Evolutionary conservation across 441 rosid species (phyloP), one percentile per base, ranked within the genome.

Genomic region (Biscutella laevigata): DNA sequence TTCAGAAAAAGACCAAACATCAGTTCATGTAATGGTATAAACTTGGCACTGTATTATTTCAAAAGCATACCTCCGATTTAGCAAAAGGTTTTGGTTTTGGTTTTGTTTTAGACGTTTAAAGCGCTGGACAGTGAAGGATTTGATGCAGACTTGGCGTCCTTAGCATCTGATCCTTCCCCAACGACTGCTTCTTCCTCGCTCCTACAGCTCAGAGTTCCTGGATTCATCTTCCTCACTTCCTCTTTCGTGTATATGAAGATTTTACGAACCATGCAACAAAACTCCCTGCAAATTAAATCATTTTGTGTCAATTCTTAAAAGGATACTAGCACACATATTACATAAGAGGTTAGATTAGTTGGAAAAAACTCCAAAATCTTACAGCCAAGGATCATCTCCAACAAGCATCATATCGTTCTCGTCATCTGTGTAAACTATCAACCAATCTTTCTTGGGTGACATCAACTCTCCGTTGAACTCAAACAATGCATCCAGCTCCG

Each of bases 351-450:
- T n/a, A n/a, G n/a, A n/a, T n/a, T n/a, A n/a, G n/a, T n/a, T n/a
- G n/a, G n/a, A n/a, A n/a, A n/a, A 42, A 26, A 36, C 15, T 4
- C 42, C 15, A 38, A 65, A 30, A 61, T 29, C 97, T 73, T 84
- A 94, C 99, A 81, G 87, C 99, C 99, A 94, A 5, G 99, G 99
- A 72, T 94, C 99, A 59, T 94, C 99, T 50, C 99, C 99, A 52
- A 84, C 97, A 49, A 86, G 97, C 99, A 94, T 88, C 92, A 86
- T 94, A 61, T 94, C 99, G 42, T 79, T 84, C 74, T 94, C 99
- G 29, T 92, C 95, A 62, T 92, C 99, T 2, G 90, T 84, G 59
- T 81, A 92, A 8, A 92, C 89, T 53, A 88, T 71, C 62, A 81
- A 63, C 97, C 99, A 89, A 36, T 80, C 75, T 66, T 74, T 88